phyloP scores from a whole-genome alignment of 257 asterid species.

The Ilex asprella region DNA sequence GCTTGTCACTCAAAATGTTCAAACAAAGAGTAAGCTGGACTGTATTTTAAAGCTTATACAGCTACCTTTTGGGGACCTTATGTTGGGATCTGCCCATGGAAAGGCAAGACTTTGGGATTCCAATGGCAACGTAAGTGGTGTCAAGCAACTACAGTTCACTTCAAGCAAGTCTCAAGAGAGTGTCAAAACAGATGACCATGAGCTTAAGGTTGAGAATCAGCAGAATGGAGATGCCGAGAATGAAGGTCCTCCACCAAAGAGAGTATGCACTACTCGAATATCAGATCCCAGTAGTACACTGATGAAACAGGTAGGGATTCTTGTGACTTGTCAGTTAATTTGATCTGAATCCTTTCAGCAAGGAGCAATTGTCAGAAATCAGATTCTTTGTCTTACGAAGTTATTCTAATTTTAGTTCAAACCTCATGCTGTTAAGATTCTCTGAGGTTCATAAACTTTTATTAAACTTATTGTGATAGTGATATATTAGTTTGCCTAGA shows the following conservation, averaged over 20 bases:
- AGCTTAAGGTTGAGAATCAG: slow-evolving; percentile 34
- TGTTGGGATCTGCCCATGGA: slow-evolving; percentile 51
- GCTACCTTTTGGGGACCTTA: slow-evolving; percentile 84
- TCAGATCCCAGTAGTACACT: slow-evolving; percentile 49
- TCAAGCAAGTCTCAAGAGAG: slow-evolving; percentile 31
- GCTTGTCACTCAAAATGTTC: slow-evolving; percentile 65
- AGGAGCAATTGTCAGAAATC: not conserved
- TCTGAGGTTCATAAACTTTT: no score
- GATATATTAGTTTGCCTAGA: no score
- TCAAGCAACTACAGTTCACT: slow-evolving; percentile 26
- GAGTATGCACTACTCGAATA: slow-evolving; percentile 39
- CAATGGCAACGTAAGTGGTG: slow-evolving; percentile 26
- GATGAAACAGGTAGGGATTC: slow-evolving; percentile 65
- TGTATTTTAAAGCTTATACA: slow-evolving; percentile 86
- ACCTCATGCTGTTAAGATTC: no score
- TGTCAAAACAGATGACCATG: slow-evolving; percentile 26
- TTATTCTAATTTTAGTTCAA: no score
- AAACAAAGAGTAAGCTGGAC: slow-evolving; percentile 73
- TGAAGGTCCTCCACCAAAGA: slow-evolving; percentile 57
- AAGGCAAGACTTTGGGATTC: slow-evolving; percentile 39
- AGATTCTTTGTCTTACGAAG: no score
- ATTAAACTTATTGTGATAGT: no score
- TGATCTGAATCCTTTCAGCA: slow-evolving; percentile 5
- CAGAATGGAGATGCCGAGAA: slow-evolving; percentile 37
- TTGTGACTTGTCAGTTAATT: slow-evolving; percentile 3